These are phyloP conservation scores for Oryza coarctata DNA, from an alignment of 176 grass and related monocot genomes.

Conservation along the genomic window DNA sequence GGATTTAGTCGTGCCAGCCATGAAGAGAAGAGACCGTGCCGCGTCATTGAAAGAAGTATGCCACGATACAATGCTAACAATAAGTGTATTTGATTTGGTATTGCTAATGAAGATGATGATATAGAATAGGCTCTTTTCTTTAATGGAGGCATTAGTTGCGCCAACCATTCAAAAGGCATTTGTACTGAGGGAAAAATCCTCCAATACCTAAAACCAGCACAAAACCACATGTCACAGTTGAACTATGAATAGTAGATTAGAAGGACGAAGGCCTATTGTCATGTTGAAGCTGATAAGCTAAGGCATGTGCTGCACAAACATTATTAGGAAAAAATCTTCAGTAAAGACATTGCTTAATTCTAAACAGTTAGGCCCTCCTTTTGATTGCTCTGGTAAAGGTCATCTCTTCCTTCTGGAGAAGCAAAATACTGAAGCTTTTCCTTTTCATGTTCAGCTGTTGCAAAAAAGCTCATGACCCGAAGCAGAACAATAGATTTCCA, in stretches of 20 bases:
- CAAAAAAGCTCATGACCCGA: slow-evolving; percentile 88
- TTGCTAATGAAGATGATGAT: slow-evolving; percentile 76
- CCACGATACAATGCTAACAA: slow-evolving; percentile 78
- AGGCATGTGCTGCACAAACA: slow-evolving; percentile 7
- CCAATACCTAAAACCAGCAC: slow-evolving; percentile 57
- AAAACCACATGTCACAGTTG: slow-evolving; percentile 19
- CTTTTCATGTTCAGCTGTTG: slow-evolving; percentile 73
- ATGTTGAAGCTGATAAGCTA: neutral
- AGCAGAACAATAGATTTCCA: slow-evolving; percentile 9
- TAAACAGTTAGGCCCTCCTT: slow-evolving; percentile 80
- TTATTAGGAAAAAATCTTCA: slow-evolving; percentile 11
- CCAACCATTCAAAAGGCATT: slow-evolving; percentile 96
- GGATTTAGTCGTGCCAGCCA: slow-evolving; percentile 70
- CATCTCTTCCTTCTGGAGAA: slow-evolving; percentile 95
- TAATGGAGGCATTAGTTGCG: slow-evolving; percentile 82
- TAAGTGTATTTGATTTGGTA: slow-evolving; percentile 81
- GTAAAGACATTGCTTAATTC: slow-evolving; percentile 55
- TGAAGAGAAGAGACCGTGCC: slow-evolving; percentile 76
- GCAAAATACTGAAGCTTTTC: slow-evolving; percentile 88
- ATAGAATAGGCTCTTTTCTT: slow-evolving; percentile 97
- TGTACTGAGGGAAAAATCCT: slow-evolving; percentile 90
- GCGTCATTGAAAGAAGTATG: slow-evolving; percentile 66
- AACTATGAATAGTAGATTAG: slow-evolving; percentile 23
- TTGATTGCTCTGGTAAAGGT: slow-evolving; percentile 86
- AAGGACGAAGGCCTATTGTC: neutral